Evolutionary conservation across 345 rosid species (phyloP), one percentile per base, ranked within the genome.

Genomic region (Zanthoxylum bungeanum): DNA sequence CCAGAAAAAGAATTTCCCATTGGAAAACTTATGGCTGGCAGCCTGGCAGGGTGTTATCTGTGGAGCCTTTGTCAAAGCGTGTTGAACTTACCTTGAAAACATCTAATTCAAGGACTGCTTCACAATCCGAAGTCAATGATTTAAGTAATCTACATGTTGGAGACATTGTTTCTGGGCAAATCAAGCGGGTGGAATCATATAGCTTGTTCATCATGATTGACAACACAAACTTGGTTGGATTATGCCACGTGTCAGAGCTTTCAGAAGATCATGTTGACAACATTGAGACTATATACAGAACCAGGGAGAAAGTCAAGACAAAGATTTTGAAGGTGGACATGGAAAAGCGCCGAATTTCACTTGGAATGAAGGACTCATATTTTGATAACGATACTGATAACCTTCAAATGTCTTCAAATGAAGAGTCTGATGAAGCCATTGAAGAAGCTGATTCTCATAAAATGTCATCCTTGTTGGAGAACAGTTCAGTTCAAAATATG

Each of bases 21-120:
- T 55, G 96, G 99, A 57, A 92, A 91, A 82, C 98, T 89, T 61
- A 91, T 92, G 33, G 42, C 58, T 76, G 99, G 99, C 77, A 86
- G n/a, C n/a, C n/a, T n/a, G 93, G 99, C 85, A 95, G 99, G 91
- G 89, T 95, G 49, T 75, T 90, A 73, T 71, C 85, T 31, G 96
- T 92, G 67, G 99, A 95, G 79, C 90, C 93, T 51, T 78, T 88
- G 69, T 89, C 97, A 56, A 83, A 84, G 79, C 85, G 99, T 64
- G 82, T 95, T 58, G 99, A 90, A 85, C 92, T 92, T 82, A 92
- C 93, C 64, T 73, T 95, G 78, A 95, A 86, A 81, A 66, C 85
- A 46, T 80, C 68, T 52, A 74, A 80, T 79, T 76, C 82, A 46
- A 76, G 78, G 71, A 70, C 56, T 37, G 74, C 70, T 19, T 30